A percentile compares a stretch with the other conserved stretches of the same genome.
Conservation (phyloP, 2,329 filamentous ascomycete species). For the Magnaporthiopsis incrustans region DNA sequence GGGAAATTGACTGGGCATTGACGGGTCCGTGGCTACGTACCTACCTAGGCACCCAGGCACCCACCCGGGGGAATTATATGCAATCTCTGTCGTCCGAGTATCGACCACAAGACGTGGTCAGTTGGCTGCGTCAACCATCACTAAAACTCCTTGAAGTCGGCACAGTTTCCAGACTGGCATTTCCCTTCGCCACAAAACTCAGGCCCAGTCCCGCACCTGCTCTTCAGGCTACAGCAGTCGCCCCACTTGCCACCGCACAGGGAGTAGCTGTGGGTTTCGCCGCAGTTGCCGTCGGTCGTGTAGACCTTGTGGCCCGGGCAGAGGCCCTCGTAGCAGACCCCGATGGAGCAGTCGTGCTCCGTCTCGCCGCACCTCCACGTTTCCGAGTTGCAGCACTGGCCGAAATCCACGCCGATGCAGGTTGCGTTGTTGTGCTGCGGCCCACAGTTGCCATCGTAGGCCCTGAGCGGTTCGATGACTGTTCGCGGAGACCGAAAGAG, state of each 20-base stretch:
- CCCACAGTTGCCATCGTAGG: conserved; percentile 22
- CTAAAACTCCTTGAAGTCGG: background rate
- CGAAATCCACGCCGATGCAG: conserved; percentile 18
- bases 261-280: background rate
- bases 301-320: conserved; percentile 1
- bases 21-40: no score
- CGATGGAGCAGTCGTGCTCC: conserved; percentile 3
- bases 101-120: no score
- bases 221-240: conserved; percentile 1
- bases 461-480: conserved; percentile 20
- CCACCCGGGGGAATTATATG: no score
- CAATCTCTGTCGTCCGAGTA: no score
- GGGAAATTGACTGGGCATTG: no score
- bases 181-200: background rate
- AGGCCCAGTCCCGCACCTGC: conserved; percentile 2
- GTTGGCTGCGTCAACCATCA: no score
- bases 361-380: conserved; percentile 23
- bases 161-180: conserved; percentile 4
- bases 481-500: no score
- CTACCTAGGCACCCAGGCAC: no score
- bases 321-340: conserved; percentile 3
- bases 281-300: conserved; percentile 5
- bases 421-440: conserved; percentile 23
- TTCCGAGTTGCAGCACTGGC: conserved; percentile 24
- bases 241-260: conserved; percentile 5